A percentile compares a stretch with the other conserved stretches of the same genome.
These are phyloP conservation scores for Paracamarosporium sp. DNA, from an alignment of 2,329 filamentous ascomycete species.

Conservation along the genomic window DNA sequence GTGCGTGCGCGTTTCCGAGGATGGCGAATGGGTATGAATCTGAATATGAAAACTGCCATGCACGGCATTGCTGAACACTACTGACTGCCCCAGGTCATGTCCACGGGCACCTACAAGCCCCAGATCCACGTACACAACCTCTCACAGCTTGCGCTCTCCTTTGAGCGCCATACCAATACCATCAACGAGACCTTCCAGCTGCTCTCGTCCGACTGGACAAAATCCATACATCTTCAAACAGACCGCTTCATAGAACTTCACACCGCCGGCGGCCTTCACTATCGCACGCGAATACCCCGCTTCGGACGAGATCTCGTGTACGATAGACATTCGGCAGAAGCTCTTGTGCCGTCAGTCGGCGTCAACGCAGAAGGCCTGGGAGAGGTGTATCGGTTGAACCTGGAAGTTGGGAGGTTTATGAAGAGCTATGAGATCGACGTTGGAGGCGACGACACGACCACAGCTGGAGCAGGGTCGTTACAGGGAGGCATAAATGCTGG, in stretches of 20 bases:
- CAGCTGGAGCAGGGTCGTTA: conserved; percentile 72
- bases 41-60: no score
- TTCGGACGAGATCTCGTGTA: conserved; percentile 92
- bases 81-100: conserved; percentile 8
- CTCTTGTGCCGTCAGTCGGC: conserved; percentile 85
- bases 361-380: conserved; percentile 85
- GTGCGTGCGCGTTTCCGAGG: conserved; percentile 88
- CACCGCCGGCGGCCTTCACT: conserved; percentile 85
- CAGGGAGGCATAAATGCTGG: conserved; percentile 88
- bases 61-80: no score
- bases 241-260: conserved; percentile 94
- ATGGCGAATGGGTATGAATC: conserved; percentile 98
- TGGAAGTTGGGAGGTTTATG: conserved; percentile 93
- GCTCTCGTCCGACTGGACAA: conserved; percentile 89
- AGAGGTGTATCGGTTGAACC: conserved; percentile 90
- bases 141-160: conserved; percentile 91
- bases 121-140: conserved; percentile 97
- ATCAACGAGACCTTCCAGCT: conserved; percentile 91
- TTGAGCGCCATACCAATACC: conserved; percentile 86
- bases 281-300: conserved; percentile 85
- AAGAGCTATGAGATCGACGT: conserved; percentile 91
- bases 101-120: conserved; percentile 69
- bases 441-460: conserved; percentile 77
- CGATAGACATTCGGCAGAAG: conserved; percentile 81
- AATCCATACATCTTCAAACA: conserved; percentile 90